Percentiles rank a stretch among this genome's conserved stretches.
Evolutionary conservation across 352 stramenopile species (phyloP).

Genomic region (Aphanomyces stellatus): DNA sequence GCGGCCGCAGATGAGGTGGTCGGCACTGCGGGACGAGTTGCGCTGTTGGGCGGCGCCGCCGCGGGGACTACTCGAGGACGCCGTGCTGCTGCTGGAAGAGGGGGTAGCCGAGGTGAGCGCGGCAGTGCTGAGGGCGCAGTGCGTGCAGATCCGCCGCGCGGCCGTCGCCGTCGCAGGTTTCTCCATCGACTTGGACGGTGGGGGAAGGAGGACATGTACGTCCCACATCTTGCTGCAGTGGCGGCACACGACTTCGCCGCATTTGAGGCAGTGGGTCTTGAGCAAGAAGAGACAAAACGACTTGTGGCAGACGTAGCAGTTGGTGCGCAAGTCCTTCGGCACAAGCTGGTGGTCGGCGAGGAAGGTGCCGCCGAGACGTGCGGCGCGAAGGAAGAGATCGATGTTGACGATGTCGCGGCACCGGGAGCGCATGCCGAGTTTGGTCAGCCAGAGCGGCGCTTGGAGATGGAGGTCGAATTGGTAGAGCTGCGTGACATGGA

Average conservation of each 20-base stretch:
- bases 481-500: neutral
- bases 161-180: too few relatives aligned
- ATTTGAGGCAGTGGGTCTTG: conserved; percentile 2
- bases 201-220: too few relatives aligned
- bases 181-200: neutral
- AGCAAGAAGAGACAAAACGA: neutral
- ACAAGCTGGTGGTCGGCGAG: neutral
- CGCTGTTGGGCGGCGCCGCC: neutral
- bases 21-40: neutral
- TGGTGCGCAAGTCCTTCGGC: neutral
- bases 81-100: neutral
- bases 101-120: neutral
- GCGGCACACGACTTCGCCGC: neutral
- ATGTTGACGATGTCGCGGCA: neutral
- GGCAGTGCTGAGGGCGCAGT: neutral
- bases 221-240: neutral
- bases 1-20: neutral
- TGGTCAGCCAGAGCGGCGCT: neutral
- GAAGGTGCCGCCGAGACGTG: neutral
- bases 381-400: neutral
- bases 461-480: conserved; percentile 2
- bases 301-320: neutral
- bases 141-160: neutral
- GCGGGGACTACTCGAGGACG: neutral
- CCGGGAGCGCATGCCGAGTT: neutral